Evolutionary conservation across 2,329 filamentous ascomycete species (phyloP).

Genomic region (Cryphonectria carpinicola): DNA sequence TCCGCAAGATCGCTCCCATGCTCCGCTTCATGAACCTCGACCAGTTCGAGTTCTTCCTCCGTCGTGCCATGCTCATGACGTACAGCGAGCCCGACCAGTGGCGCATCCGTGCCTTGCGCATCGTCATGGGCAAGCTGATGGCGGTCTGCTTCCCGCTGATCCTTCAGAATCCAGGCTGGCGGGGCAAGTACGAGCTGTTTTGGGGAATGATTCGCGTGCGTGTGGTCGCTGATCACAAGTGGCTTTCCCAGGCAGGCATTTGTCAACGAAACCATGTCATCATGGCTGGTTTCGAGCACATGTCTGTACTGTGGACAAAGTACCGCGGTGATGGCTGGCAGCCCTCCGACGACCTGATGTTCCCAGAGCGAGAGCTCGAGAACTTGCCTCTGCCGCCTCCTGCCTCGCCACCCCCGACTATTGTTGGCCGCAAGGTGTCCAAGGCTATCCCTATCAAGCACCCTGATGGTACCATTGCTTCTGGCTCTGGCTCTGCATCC

Average conservation of each 20-base stretch:
- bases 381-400: background rate
- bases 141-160: conserved; percentile 33
- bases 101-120: conserved; percentile 32
- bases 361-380: background rate
- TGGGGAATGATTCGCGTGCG: conserved; percentile 19
- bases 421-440: conserved; percentile 10
- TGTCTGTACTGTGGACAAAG: conserved; percentile 13
- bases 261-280: conserved; percentile 13
- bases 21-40: conserved; percentile 28
- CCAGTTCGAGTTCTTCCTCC: conserved; percentile 32
- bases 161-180: conserved; percentile 30
- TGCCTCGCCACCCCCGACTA: conserved; percentile 1
- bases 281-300: conserved; percentile 21
- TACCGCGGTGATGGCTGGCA: conserved; percentile 17
- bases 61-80: conserved; percentile 31
- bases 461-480: conserved; percentile 4
- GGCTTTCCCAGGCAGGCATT: conserved; percentile 17
- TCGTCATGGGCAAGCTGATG: conserved; percentile 34
- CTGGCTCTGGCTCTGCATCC: background rate
- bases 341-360: conserved; percentile 15
- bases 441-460: conserved; percentile 22
- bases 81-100: conserved; percentile 33
- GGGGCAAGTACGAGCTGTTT: background rate
- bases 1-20: conserved; percentile 42
- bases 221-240: conserved; percentile 25